A percentile compares a stretch with the other conserved stretches of the same genome.
Evolutionary conservation across 2,329 filamentous ascomycete species (phyloP).

Genomic region (Chaetomiaceae sp.): DNA sequence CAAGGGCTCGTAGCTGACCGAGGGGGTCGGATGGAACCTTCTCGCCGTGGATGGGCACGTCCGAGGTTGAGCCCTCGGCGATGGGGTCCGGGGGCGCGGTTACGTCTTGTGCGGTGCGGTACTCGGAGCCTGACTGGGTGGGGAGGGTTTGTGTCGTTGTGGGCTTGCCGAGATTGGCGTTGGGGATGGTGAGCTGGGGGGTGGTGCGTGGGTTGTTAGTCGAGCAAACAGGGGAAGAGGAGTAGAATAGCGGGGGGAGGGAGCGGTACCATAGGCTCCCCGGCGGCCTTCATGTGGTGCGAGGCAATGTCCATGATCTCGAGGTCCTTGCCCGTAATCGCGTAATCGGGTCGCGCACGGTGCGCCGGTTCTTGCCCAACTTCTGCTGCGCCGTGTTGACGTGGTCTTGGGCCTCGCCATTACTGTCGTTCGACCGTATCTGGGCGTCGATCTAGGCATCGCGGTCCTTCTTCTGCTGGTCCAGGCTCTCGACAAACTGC

Average conservation of each 20-base stretch:
- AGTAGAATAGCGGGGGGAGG: too few species aligned
- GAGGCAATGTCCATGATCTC: slow-evolving; percentile 69
- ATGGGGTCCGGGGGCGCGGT: slow-evolving; percentile 87
- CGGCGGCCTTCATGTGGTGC: slow-evolving; percentile 57
- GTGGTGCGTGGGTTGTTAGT: neutral
- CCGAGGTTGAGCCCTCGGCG: slow-evolving; percentile 73
- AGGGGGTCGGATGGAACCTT: slow-evolving; percentile 93
- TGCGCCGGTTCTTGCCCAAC: slow-evolving; percentile 49
- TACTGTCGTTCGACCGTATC: slow-evolving; percentile 29
- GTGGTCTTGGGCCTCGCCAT: slow-evolving; percentile 39
- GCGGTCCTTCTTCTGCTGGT: slow-evolving; percentile 69
- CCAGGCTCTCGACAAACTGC: slow-evolving; percentile 73
- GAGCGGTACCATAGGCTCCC: slow-evolving; percentile 59
- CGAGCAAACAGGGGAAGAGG: too few species aligned
- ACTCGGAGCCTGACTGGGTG: slow-evolving; percentile 68
- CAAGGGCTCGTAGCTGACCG: slow-evolving; percentile 84
- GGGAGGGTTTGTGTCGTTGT: slow-evolving; percentile 67
- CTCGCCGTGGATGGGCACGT: slow-evolving; percentile 92
- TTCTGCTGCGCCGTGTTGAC: neutral
- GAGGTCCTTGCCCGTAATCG: slow-evolving; percentile 77
- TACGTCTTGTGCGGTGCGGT: slow-evolving; percentile 78
- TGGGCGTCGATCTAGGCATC: slow-evolving; percentile 60
- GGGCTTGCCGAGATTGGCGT: slow-evolving; percentile 74
- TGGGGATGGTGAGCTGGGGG: slow-evolving; percentile 72
- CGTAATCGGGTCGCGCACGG: slow-evolving; percentile 83